Base-by-base conservation (phyloP, 495 filamentous ascomycete species). In the Penicillium canariense region DNA sequence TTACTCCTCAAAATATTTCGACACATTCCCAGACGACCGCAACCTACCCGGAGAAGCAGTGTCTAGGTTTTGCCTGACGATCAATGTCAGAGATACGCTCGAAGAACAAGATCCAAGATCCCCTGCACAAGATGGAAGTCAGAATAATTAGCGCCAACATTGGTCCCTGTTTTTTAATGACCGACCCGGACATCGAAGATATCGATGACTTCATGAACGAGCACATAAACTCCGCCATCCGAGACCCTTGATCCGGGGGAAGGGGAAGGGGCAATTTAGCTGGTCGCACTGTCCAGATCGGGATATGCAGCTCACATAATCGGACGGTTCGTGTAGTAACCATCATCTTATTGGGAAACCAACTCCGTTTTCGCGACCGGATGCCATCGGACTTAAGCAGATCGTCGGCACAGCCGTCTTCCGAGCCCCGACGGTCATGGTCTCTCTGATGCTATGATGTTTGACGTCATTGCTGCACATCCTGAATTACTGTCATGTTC, bases 181-280 rank as follows among this genome's bases (percentile, higher is more conserved):
- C 20, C 5, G 34, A 51, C 8, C 31, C 36, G 27, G 17, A 25
- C 17, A 15, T 7, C 11, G 14, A 10, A 11, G 42, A 52, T 35
- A 50, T 55, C 39, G 48, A 66, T 66, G 63, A 66, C 63, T 52
- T 66, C 63, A 60, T 60, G 38, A 66, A 60, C 48, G 44, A 27
- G 14, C 18, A 35, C 15, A 28, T 17, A 4, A 40, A 11, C 20
- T 44, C 54, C 50, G 50, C 40, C 14, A 34, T 48, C 43, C 35
- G 43, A 18, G 18, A 49, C 45, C 22, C 40, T 20, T 36, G 38
- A 40, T 46, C 44, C 32, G 50, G 22, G 36, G 43, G 1, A 12
- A n/a, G n/a, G n/a, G n/a, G n/a, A n/a, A n/a, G n/a, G n/a, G n/a
- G n/a, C n/a, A 48, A 35, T 39, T 20, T n/a, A 38, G 26, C 32